Base-by-base conservation (phyloP, 1,139 yeast genomes). In the Kluyveromyces marxianus region DNA sequence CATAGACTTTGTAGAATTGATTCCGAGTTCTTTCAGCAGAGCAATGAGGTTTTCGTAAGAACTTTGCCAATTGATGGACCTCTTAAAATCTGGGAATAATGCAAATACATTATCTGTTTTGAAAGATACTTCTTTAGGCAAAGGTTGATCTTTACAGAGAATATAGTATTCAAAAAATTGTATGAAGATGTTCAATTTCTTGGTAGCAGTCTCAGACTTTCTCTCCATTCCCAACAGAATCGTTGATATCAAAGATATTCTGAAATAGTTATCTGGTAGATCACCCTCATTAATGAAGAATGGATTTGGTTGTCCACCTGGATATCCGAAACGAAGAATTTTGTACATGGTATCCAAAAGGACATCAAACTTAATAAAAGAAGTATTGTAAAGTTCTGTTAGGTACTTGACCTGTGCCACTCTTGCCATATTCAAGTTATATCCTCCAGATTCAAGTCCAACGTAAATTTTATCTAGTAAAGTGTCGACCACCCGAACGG, bases 101-200 rank as follows among this genome's bases (percentile, higher is more conserved):
- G 62, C 65, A 51, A 75, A 75, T 32, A 75, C 67, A 42, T 71
- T 75, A 31, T 62, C 63, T n/a, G 85, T 57, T 41, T 69, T 73
- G 54, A 79, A 80, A 45, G 76, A 76, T 3, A 78, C 66, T 41
- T 86, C 95, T 53, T 75, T 69, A 0, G 96, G 90, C 32, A 86
- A 47, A 1, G 87, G 86, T 41, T 69, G 73, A 6, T 65, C 65
- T 58, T 89, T 89, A 42, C 85, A 76, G 59, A 73, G 76, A n/a
- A 77, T 65, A 57, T 87, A 89, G 59, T 78, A 88, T 57, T 88
- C 95, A 51, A 88, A 81, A 55, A 80, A 83, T 24, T 74, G 71
- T 52, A 83, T 57, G 51, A 83, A 76, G 3, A 74, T 61, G 4
- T 67, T 66, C 29, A 82, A 52, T 39, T 67, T 70, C 7, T 47